These are phyloP conservation scores for Heimioporus punctisporus DNA, from an alignment of 1,284 basidiomycete genomes.

Conservation along the genomic window DNA sequence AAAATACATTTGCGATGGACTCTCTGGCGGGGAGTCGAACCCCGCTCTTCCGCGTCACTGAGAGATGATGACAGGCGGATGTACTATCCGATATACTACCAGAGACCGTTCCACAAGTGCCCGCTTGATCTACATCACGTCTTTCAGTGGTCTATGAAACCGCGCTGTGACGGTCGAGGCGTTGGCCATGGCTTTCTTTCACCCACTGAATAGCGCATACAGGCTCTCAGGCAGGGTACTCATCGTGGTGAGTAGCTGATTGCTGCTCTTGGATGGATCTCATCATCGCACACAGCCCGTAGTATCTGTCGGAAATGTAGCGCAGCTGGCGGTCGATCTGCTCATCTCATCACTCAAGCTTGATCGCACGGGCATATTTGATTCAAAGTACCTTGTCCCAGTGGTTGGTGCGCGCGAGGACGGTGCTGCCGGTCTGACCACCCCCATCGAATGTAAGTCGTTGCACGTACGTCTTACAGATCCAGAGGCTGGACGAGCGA, in stretches of 20 bases:
- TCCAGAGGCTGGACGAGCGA: not conserved
- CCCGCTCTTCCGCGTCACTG: constrained; percentile 40
- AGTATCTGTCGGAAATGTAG: constrained; percentile 79
- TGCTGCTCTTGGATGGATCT: constrained; percentile 1
- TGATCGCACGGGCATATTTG: constrained; percentile 59
- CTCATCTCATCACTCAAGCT: constrained; percentile 68
- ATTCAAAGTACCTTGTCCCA: constrained; percentile 64
- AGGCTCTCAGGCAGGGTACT: constrained; percentile 47
- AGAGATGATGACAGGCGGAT: constrained; percentile 39
- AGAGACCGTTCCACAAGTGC: constrained; percentile 22
- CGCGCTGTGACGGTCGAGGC: not conserved
- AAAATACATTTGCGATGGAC: constrained; percentile 2
- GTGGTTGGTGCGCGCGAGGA: constrained; percentile 69
- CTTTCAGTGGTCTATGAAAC: too few species aligned
- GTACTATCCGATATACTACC: constrained; percentile 47
- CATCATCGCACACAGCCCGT: constrained; percentile 55
- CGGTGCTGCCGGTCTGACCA: constrained; percentile 58
- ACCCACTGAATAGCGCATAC: constrained; percentile 32
- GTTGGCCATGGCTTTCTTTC: constrained; percentile 41
- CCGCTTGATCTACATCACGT: not conserved
- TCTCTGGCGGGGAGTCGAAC: constrained; percentile 49
- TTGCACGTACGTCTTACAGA: not conserved
- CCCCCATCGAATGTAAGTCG: constrained; percentile 70
- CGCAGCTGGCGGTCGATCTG: constrained; percentile 76
- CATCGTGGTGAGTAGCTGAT: constrained; percentile 44